phyloP scores from a whole-genome alignment of 1,284 basidiomycete species.

The Vanrija sp. region DNA sequence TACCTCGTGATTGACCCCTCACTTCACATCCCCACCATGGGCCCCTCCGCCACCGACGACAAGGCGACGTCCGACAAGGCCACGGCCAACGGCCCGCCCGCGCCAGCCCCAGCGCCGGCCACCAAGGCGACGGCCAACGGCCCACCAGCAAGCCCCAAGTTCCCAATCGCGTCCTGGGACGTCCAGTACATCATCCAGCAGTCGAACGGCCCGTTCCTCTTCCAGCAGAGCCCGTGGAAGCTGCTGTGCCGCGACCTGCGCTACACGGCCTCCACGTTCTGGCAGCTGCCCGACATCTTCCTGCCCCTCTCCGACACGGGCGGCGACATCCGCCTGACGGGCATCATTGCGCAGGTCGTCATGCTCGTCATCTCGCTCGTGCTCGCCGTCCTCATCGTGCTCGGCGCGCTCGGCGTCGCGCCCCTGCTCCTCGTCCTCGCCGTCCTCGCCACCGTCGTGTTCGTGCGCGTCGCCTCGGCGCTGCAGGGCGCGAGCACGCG shows the following conservation, averaged over 20 bases:
- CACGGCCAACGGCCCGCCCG: no score
- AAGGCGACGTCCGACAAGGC: no score
- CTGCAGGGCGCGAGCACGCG: no score
- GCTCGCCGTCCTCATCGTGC: slow-evolving; percentile 11
- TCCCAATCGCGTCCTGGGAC: slow-evolving; percentile 14
- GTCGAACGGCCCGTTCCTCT: slow-evolving; percentile 1
- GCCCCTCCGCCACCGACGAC: no score
- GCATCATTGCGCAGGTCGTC: slow-evolving; percentile 15
- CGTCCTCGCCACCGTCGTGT: background rate
- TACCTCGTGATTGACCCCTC: no score
- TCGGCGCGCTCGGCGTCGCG: background rate
- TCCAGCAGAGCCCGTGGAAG: slow-evolving; percentile 5
- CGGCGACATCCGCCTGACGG: slow-evolving; percentile 11
- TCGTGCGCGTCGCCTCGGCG: no score
- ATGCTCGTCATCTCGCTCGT: slow-evolving; percentile 16
- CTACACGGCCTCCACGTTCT: slow-evolving; percentile 11
- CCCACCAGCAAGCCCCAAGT: background rate
- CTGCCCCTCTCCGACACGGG: slow-evolving; percentile 6
- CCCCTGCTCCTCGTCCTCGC: background rate
- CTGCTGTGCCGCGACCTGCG: slow-evolving; percentile 11
- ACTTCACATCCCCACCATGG: no score
- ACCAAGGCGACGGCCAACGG: no score
- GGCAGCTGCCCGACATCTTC: slow-evolving; percentile 16
- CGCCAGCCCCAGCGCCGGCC: no score
- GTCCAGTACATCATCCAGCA: slow-evolving; percentile 1